Evolutionary conservation across 202 grass and related monocot species (phyloP), one percentile per base, ranked within the genome.

Genomic region (Bolboschoenoplectus hybrid): DNA sequence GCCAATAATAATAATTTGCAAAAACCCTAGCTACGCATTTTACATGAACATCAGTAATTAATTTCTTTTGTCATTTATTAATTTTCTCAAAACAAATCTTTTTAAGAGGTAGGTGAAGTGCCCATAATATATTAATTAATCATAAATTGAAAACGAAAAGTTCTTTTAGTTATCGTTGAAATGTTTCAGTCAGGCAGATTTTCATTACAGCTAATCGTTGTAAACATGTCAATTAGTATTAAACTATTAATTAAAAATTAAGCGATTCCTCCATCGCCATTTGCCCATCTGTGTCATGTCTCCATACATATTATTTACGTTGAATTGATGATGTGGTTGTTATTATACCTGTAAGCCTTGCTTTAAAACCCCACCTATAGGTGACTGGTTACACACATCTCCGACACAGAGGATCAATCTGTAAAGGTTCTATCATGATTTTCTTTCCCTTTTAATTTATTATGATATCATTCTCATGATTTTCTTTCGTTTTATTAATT

Each of bases 361-460:
- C 57, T 66, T 66, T 68, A 9, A 16, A 13, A 16, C 43, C 67
- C 41, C 68, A 57, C 52, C 52, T 39, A 14, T 78, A 13, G 16
- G 74, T 56, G 13, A 3, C 50, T 55, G 17, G 36, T 80, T 80
- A 43, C 36, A 80, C 35, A 10, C 10, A 19, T 60, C 7, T 57
- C 14, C 2, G 36, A 19, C 60, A 80, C 55, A 80, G 76, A 78
- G 13, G 53, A 80, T n/a, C 75, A 10, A 38, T 39, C 16, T 58
- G 44, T 41, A 61, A 80, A 80, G 55, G 16, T 80, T 41, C 38
- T 80, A 79, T 79, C 55, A 80, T 80, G 53, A 80, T 61, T 78
- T 80, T 10, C 1, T 77, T 57, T 76, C 14, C 9, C 5, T n/a
- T 39, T 17, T 78, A 26, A 26, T 26, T 26, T 26, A 26, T 78